Percentiles rank a stretch among this genome's conserved stretches.
These are phyloP conservation scores for Austroboletus novae-zelandiae DNA, from an alignment of 1,284 basidiomycete genomes.

Conservation along the genomic window DNA sequence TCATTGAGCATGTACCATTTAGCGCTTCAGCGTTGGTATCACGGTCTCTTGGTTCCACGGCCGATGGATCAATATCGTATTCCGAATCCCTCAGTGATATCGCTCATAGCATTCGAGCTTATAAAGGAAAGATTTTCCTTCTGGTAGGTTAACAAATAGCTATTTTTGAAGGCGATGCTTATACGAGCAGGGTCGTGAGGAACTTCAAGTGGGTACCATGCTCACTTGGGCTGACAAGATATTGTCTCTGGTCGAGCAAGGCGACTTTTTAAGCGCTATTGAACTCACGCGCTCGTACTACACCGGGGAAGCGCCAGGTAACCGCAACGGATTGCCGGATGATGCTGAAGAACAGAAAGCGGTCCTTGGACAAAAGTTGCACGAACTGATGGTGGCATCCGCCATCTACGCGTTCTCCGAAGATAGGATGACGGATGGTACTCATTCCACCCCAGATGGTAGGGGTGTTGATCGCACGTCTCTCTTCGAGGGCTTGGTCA, in stretches of 20 bases:
- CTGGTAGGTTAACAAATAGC: slow-evolving; percentile 56
- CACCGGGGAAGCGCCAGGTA: slow-evolving; percentile 79
- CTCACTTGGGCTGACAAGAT: slow-evolving; percentile 96
- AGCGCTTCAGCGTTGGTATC: slow-evolving; percentile 56
- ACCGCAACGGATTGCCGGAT: slow-evolving; percentile 84
- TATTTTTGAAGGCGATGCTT: slow-evolving; percentile 1
- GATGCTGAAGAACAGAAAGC: slow-evolving; percentile 54
- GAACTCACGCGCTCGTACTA: slow-evolving; percentile 85
- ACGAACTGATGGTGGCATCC: slow-evolving; percentile 85
- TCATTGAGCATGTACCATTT: slow-evolving; percentile 60
- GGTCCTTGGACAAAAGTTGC: slow-evolving; percentile 76
- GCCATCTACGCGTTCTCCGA: slow-evolving; percentile 91
- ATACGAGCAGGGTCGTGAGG: slow-evolving; percentile 54
- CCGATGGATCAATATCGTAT: slow-evolving; percentile 47
- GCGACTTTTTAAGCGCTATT: slow-evolving; percentile 91
- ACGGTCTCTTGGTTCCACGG: slow-evolving; percentile 48
- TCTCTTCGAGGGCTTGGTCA: slow-evolving; percentile 87
- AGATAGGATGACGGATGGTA: slow-evolving; percentile 87
- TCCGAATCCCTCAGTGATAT: slow-evolving; percentile 53
- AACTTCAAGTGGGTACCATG: slow-evolving; percentile 81
- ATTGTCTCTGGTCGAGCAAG: slow-evolving; percentile 77
- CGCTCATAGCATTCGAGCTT: slow-evolving; percentile 72
- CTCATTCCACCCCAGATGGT: slow-evolving; percentile 79
- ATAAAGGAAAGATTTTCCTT: slow-evolving; percentile 90
- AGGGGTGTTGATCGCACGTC: slow-evolving; percentile 90